phyloP scores from a whole-genome alignment of 2,329 filamentous ascomycete genomes.

The Alternaria viburni region DNA sequence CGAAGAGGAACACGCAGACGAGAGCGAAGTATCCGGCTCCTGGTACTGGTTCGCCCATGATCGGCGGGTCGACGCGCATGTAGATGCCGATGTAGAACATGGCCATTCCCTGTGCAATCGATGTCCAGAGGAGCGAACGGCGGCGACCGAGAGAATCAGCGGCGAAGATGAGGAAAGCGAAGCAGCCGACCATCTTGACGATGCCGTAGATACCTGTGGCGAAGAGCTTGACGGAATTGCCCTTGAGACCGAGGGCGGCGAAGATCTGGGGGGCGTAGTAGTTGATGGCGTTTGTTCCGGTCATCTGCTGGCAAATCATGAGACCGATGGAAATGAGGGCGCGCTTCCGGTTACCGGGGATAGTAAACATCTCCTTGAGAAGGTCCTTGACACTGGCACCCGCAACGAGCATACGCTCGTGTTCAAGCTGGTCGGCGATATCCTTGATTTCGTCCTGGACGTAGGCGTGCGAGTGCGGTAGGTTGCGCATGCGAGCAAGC shows the following conservation, averaged over 20 bases:
- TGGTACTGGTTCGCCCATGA: constrained; percentile 61
- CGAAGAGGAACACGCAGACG: constrained; percentile 75
- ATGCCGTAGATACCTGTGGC: constrained; percentile 77
- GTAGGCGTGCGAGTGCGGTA: constrained; percentile 49
- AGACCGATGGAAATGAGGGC: constrained; percentile 68
- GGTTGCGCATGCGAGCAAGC: constrained; percentile 63
- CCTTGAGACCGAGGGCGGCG: constrained; percentile 65
- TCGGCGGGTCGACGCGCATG: constrained; percentile 66
- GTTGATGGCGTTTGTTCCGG: constrained; percentile 60
- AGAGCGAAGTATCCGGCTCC: constrained; percentile 73
- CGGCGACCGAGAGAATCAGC: constrained; percentile 73
- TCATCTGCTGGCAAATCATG: constrained; percentile 76
- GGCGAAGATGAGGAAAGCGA: constrained; percentile 69
- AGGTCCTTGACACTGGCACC: constrained; percentile 54
- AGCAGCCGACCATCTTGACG: constrained; percentile 70
- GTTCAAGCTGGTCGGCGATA: constrained; percentile 50
- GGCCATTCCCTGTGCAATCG: constrained; percentile 64
- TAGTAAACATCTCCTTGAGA: constrained; percentile 53
- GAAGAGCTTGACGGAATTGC: constrained; percentile 66
- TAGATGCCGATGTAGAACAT: constrained; percentile 78
- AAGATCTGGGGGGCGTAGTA: constrained; percentile 77
- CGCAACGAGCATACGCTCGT: constrained; percentile 65
- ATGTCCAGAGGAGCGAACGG: constrained; percentile 68
- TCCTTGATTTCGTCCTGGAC: constrained; percentile 47
- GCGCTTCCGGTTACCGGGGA: constrained; percentile 63